Percentiles rank a stretch among this genome's conserved stretches.
These are phyloP conservation scores for Adansonia grandidieri DNA, from an alignment of 441 rosid genomes.

Conservation along the genomic window DNA sequence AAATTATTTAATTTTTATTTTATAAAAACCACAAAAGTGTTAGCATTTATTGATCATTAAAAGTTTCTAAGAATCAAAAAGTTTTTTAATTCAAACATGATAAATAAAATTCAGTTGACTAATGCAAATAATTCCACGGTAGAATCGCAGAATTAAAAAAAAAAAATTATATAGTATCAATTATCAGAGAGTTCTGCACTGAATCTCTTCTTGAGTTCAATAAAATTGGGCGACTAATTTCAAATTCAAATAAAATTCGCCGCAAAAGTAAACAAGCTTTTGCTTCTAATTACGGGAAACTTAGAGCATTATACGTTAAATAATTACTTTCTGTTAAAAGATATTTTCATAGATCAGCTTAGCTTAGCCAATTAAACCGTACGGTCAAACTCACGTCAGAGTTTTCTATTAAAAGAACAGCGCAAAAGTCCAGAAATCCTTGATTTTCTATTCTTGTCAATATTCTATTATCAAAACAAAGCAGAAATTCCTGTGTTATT, in stretches of 20 bases:
- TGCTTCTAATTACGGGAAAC: slow-evolving; percentile 12
- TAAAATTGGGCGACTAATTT: neutral
- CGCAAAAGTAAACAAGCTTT: neutral
- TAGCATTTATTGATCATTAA: neutral
- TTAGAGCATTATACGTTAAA: neutral
- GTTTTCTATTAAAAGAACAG: neutral
- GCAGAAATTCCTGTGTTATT: slow-evolving; percentile 6
- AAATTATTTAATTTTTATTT: neutral
- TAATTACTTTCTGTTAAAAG: neutral
- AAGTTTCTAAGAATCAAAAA: neutral
- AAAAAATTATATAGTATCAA: neutral
- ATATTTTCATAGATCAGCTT: slow-evolving; percentile 5
- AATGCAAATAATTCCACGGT: neutral
- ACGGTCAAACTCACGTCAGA: neutral
- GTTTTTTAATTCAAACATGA: neutral
- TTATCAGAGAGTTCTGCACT: neutral
- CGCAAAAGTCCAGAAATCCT: slow-evolving; percentile 7
- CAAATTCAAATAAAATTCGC: slow-evolving; percentile 3
- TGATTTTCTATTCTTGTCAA: neutral
- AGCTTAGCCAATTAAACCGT: neutral
- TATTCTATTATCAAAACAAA: neutral
- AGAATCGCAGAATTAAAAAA: neutral
- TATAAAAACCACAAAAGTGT: neutral
- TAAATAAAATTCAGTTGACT: neutral
- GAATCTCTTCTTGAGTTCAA: neutral